Evolutionary conservation across 2,329 filamentous ascomycete species (phyloP).

Genomic region (Pestalotiopsis sp.): DNA sequence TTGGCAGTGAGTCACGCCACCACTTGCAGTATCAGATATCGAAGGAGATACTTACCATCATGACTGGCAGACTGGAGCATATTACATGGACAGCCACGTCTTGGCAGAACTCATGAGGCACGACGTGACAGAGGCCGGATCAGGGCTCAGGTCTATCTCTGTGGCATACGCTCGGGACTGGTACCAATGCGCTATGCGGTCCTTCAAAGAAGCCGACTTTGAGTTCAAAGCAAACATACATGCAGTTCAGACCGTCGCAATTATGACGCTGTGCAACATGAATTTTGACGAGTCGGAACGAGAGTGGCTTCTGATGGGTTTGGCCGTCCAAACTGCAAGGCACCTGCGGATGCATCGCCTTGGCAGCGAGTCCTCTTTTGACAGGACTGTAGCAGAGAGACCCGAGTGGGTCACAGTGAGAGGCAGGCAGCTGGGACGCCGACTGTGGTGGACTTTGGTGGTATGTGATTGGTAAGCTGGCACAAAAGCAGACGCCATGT

Average conservation of each 20-base stretch:
- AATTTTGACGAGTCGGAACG: neutral
- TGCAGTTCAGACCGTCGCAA: neutral
- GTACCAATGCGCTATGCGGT: neutral
- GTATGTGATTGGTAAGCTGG: neutral
- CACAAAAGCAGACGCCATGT: neutral
- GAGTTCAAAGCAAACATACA: neutral
- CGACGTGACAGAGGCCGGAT: rapidly evolving
- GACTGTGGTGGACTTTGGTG: neutral
- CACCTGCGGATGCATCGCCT: neutral
- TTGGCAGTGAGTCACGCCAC: neutral
- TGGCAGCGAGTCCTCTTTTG: neutral
- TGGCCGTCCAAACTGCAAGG: neutral
- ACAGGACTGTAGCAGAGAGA: neutral
- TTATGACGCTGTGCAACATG: neutral
- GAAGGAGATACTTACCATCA: neutral
- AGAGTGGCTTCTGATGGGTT: neutral
- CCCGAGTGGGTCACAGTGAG: neutral
- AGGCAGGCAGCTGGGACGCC: neutral
- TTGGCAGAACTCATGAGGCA: neutral
- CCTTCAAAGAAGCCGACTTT: neutral
- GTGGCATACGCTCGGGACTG: neutral
- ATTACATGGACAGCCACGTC: neutral
- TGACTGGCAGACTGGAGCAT: neutral
- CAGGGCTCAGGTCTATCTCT: neutral
- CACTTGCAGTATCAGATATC: neutral